These are phyloP conservation scores for Lodderomyces orthopsilosis DNA, from an alignment of 1,139 yeast species.

Conservation along the genomic window DNA sequence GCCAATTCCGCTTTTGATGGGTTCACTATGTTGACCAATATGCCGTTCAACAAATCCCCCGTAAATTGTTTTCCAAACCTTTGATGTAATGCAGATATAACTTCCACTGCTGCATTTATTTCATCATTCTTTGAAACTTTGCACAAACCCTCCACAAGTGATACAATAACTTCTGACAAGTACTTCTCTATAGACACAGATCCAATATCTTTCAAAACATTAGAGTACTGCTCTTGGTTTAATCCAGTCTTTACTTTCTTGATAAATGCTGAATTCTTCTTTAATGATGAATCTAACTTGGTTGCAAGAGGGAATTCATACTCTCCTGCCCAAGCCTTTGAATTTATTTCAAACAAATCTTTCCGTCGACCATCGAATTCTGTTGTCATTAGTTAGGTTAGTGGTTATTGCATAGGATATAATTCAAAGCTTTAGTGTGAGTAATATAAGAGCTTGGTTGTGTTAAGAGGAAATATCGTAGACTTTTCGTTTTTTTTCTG, in stretches of 20 bases:
- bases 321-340: conserved; percentile 55
- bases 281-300: conserved; percentile 71
- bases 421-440: neutral
- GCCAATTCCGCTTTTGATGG: conserved; percentile 25
- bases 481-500: neutral
- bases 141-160: conserved; percentile 61
- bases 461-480: neutral
- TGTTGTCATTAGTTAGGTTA: conserved; percentile 9
- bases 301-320: conserved; percentile 22
- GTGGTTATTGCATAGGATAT: neutral
- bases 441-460: neutral
- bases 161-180: conserved; percentile 64
- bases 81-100: conserved; percentile 74
- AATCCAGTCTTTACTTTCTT: conserved; percentile 64
- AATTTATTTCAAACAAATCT: conserved; percentile 41
- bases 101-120: conserved; percentile 60
- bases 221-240: conserved; percentile 32
- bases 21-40: conserved; percentile 45
- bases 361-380: conserved; percentile 16
- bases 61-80: conserved; percentile 60
- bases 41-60: conserved; percentile 45
- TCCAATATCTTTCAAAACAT: conserved; percentile 58
- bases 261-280: conserved; percentile 80
- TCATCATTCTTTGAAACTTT: conserved; percentile 59
- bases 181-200: conserved; percentile 72